Base-by-base conservation (phyloP, 2,329 filamentous ascomycete genomes). In the Cryphonectria parasitica region DNA sequence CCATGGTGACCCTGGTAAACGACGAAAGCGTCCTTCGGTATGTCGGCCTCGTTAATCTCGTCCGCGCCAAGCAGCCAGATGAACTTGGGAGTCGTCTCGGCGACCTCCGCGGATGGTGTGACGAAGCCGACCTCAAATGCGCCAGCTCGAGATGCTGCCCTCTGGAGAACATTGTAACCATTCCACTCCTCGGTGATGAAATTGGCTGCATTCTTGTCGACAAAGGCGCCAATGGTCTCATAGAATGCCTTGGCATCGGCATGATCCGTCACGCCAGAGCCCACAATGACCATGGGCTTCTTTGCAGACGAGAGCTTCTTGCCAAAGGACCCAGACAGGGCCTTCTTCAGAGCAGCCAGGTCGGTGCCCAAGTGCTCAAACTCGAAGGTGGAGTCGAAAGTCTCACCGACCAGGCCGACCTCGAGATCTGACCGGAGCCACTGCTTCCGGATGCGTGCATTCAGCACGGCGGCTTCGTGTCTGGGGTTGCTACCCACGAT, bases 1-100 rank as follows among this genome's bases (percentile, higher is more conserved):
- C 96, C 96, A 82, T 99, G 96, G 82, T 99, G 96, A 74, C 96
- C 96, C 83, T 99, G 96, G 86, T 99, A 99, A 77, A 99, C 89
- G 73, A 99, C 91, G 79, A 98, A 99, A 17, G 96, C 95, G 75
- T 96, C 92, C 86, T 96, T 97, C 77, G 96, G 96, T 70, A 99
- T 93, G 76, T 98, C 94, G 71, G 89, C 87, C 75, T 93, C 89
- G 74, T 87, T 87, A 79, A 98, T 88, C 84, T 99, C 96, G 80
- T 99, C 96, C 39, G 96, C 96, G 75, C 95, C 96, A 66, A 99
- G 90, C 66, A 99, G 90, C 95, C 95, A 99, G 79, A 99, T 85
- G 78, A 99, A 94, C 87, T 98, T 99, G 73, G 96, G 91, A 79
- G 90, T 92, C 65, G 93, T 95, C 80, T 93, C 87, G 52, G 95